phyloP scores from a whole-genome alignment of 2,329 filamentous ascomycete genomes.

The Helminthosporium solani region DNA sequence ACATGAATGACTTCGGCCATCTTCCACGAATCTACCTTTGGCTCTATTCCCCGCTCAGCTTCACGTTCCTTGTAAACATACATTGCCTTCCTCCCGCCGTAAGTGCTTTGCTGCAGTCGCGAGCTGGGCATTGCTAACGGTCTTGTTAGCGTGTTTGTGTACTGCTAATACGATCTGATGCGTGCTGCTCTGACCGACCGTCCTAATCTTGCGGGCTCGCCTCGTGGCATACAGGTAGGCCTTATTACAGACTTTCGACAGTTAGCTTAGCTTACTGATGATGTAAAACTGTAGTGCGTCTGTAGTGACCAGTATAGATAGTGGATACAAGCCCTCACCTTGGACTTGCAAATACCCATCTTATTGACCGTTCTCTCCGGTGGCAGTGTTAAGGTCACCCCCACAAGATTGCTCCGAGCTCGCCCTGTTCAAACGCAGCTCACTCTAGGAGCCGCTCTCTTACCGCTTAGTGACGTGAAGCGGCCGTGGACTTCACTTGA shows the following conservation, averaged over 20 bases:
- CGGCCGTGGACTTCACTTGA: constrained; percentile 16
- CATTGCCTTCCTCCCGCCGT: constrained; percentile 2
- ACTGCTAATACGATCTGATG: constrained; percentile 24
- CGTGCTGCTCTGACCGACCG: constrained; percentile 10
- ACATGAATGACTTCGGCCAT: constrained; percentile 21
- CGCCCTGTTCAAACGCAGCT: constrained; percentile 6
- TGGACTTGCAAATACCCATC: constrained; percentile 5
- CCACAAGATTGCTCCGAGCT: not conserved
- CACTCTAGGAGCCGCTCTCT: constrained; percentile 10
- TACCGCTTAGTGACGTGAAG: constrained; percentile 27
- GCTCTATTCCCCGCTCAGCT: constrained; percentile 5
- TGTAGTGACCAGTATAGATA: constrained; percentile 24
- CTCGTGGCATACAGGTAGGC: constrained; percentile 32
- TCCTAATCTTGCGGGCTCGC: constrained; percentile 11
- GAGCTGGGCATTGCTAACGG: constrained; percentile 18
- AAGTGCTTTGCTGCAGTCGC: constrained; percentile 21
- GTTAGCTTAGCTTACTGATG: constrained; percentile 21
- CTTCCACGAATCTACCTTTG: not conserved
- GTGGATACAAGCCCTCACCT: constrained; percentile 11
- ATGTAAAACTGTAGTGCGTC: constrained; percentile 15
- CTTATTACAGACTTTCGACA: constrained; percentile 12
- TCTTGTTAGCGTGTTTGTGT: constrained; percentile 35
- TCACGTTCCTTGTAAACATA: constrained; percentile 15
- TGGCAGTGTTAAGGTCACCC: not conserved
- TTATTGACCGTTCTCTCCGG: constrained; percentile 14